phyloP scores from a whole-genome alignment of 2,329 filamentous ascomycete genomes.

The Sclerotinia nivalis region DNA sequence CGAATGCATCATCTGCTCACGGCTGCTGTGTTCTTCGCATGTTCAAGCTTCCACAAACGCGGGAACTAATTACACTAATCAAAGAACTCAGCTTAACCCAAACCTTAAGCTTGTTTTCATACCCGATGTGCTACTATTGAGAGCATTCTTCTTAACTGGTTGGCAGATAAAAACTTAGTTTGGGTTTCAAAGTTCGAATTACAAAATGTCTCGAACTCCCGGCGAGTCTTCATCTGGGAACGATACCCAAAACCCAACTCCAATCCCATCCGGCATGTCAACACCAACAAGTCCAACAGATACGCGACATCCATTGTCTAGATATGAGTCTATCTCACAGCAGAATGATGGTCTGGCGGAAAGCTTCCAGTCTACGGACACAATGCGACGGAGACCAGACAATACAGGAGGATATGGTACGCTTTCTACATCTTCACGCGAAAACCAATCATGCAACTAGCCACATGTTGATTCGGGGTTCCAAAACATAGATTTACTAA shows the following conservation, averaged over 20 bases:
- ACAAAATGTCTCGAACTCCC: slow-evolving; percentile 31
- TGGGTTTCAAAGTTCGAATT: background rate
- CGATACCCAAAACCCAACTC: slow-evolving; percentile 26
- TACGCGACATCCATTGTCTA: slow-evolving; percentile 46
- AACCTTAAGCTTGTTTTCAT: slow-evolving; percentile 10
- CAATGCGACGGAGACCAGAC: slow-evolving; percentile 59
- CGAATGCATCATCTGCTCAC: slow-evolving; percentile 22
- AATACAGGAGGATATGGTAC: slow-evolving; percentile 52
- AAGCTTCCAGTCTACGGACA: slow-evolving; percentile 60
- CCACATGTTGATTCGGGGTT: background rate
- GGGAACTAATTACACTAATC: slow-evolving; percentile 17
- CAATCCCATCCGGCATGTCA: slow-evolving; percentile 34
- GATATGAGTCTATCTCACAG: slow-evolving; percentile 34
- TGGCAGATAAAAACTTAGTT: slow-evolving; percentile 5
- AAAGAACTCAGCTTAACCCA: slow-evolving; percentile 2
- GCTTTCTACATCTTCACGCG: slow-evolving; percentile 33
- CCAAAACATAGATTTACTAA: slow-evolving; percentile 3
- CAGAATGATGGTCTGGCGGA: slow-evolving; percentile 53
- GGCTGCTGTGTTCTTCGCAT: slow-evolving; percentile 20
- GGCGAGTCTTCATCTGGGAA: slow-evolving; percentile 27
- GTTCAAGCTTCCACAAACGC: slow-evolving; percentile 16
- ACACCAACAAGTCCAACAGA: slow-evolving; percentile 52
- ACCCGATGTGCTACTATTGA: slow-evolving; percentile 21
- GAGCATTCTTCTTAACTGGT: background rate
- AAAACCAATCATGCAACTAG: background rate